phyloP scores from a whole-genome alignment of 345 rosid species.

The Brassica napus region DNA sequence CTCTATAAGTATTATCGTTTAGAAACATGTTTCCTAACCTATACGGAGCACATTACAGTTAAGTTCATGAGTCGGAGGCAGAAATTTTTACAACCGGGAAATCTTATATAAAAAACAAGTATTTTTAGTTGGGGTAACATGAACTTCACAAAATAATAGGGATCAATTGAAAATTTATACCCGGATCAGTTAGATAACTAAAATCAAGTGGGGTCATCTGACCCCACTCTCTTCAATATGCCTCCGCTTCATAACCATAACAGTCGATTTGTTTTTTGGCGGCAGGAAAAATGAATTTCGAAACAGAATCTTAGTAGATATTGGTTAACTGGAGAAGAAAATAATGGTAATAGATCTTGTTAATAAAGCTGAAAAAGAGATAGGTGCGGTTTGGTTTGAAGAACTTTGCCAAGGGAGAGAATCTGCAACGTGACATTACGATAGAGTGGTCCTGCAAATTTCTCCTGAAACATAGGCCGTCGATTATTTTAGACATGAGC shows the following conservation, averaged over 20 bases:
- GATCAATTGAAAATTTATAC: too few relatives aligned
- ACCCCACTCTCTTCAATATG: too few relatives aligned
- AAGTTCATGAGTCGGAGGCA: not conserved
- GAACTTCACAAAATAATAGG: too few relatives aligned
- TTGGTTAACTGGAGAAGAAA: not conserved
- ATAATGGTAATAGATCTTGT: not conserved
- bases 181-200: too few relatives aligned
- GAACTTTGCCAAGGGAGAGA: conserved; percentile 15
- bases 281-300: not conserved
- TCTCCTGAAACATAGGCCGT: conserved; percentile 44
- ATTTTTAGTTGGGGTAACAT: too few relatives aligned
- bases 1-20: not conserved
- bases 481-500: conserved; percentile 19
- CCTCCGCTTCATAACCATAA: not conserved
- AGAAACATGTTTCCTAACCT: not conserved
- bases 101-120: too few relatives aligned
- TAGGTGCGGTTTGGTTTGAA: not conserved
- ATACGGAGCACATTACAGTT: not conserved
- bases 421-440: conserved; percentile 29
- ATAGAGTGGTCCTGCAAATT: conserved; percentile 29
- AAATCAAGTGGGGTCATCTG: too few relatives aligned
- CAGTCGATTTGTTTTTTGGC: not conserved
- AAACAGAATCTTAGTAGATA: not conserved
- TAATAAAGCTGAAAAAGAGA: conserved; percentile 3
- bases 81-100: too few relatives aligned